phyloP scores from a whole-genome alignment of 768 basidiomycete species.

The Pleurotus pulmonarius region DNA sequence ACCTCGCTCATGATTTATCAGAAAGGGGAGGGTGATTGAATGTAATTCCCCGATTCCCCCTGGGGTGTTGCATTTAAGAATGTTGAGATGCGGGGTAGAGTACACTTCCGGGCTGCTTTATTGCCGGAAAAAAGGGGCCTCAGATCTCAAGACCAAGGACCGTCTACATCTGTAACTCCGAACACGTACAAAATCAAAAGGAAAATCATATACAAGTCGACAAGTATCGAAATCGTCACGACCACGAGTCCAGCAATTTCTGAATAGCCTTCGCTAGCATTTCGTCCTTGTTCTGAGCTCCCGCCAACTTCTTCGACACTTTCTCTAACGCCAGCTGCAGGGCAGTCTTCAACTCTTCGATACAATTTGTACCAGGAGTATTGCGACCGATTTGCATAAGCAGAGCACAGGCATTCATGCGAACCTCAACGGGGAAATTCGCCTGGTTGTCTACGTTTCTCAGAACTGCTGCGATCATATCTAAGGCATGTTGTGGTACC shows the following conservation, averaged over 20 bases:
- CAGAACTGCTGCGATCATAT: slow-evolving; percentile 64
- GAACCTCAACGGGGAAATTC: slow-evolving; percentile 70
- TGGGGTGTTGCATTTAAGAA: not conserved
- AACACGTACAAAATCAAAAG: too few relatives aligned
- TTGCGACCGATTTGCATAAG: slow-evolving; percentile 61
- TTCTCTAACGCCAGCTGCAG: slow-evolving; percentile 49
- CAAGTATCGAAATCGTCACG: slow-evolving; percentile 6
- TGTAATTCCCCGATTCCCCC: too few relatives aligned
- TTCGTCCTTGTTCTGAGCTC: slow-evolving; percentile 37
- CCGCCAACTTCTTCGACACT: slow-evolving; percentile 30
- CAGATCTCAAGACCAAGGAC: too few relatives aligned
- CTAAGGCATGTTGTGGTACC: slow-evolving; percentile 55
- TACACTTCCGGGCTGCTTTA: not conserved
- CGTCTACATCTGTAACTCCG: too few relatives aligned
- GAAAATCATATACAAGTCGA: not conserved
- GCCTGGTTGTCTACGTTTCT: slow-evolving; percentile 43
- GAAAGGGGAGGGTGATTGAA: not conserved
- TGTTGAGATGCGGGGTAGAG: not conserved
- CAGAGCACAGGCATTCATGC: slow-evolving; percentile 72
- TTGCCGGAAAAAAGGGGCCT: not conserved
- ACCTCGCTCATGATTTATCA: slow-evolving; percentile 36
- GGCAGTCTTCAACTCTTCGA: slow-evolving; percentile 46
- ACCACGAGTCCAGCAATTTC: slow-evolving; percentile 39
- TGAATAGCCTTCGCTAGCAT: slow-evolving; percentile 36
- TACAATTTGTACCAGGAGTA: slow-evolving; percentile 37